Percentiles rank a stretch among this genome's conserved stretches.
phyloP scores from a whole-genome alignment of 2,329 filamentous ascomycete species.

The Sclerotiophoma versabilis region DNA sequence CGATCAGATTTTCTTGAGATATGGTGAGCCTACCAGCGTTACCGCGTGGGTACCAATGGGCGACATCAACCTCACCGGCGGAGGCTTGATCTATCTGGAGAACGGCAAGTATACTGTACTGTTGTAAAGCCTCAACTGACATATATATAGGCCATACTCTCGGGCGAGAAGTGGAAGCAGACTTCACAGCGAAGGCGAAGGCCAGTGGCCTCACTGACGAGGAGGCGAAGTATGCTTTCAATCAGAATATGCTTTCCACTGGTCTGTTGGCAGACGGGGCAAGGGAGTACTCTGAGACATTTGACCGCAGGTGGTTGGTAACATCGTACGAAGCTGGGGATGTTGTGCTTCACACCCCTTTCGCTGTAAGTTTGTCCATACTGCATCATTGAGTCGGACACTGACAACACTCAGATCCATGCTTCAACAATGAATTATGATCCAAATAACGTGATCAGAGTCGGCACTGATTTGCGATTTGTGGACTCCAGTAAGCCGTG shows the following conservation, averaged over 20 bases:
- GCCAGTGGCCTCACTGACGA: constrained; percentile 60
- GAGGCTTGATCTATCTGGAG: constrained; percentile 67
- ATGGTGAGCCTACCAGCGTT: constrained; percentile 62
- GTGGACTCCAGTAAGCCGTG: constrained; percentile 60
- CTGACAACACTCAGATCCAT: constrained; percentile 57
- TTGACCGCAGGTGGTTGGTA: constrained; percentile 59
- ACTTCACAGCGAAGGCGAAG: constrained; percentile 59
- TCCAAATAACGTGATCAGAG: constrained; percentile 58
- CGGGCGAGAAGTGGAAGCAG: constrained; percentile 59
- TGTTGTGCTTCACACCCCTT: constrained; percentile 51
- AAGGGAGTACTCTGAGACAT: constrained; percentile 52
- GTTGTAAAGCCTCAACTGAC: too few species aligned
- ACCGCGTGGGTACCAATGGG: constrained; percentile 67
- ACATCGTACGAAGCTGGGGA: constrained; percentile 63
- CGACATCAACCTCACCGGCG: constrained; percentile 61
- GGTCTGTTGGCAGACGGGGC: constrained; percentile 62
- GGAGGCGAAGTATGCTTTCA: constrained; percentile 55
- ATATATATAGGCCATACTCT: constrained; percentile 50
- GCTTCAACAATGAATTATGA: constrained; percentile 65
- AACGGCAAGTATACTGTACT: constrained; percentile 45
- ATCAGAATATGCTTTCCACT: constrained; percentile 65
- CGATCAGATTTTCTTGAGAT: constrained; percentile 64
- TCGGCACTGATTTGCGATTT: constrained; percentile 65
- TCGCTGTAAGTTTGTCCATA: constrained; percentile 22
- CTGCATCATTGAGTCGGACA: too few species aligned